Evolutionary conservation across 805 yeast species (phyloP).

Genomic region (Myxozyma nipponensis): DNA sequence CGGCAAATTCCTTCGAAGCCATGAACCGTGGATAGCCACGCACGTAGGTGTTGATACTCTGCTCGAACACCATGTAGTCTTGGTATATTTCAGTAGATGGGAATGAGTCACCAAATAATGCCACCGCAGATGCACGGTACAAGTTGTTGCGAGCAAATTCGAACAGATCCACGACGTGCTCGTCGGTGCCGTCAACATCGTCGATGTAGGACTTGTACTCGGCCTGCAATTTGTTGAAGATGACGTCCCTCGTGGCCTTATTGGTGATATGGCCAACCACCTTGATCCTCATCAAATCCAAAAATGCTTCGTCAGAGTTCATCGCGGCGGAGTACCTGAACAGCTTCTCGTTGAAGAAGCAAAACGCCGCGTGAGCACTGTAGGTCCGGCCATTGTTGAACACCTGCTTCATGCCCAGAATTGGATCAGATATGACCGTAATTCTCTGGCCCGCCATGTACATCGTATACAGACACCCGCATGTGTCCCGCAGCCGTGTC

Average conservation of each 20-base stretch:
- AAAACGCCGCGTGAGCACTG: constrained; percentile 7
- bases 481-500: too few relatives aligned
- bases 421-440: too few relatives aligned
- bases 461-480: too few relatives aligned
- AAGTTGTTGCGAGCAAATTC: constrained; percentile 2
- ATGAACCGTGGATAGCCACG: constrained; percentile 11
- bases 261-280: neutral
- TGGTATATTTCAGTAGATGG: constrained; percentile 14
- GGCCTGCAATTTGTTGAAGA: neutral
- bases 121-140: constrained; percentile 8
- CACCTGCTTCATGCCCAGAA: too few relatives aligned
- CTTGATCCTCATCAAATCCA: neutral
- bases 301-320: constrained; percentile 4
- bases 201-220: constrained; percentile 4
- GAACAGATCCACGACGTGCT: constrained; percentile 9
- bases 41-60: constrained; percentile 9
- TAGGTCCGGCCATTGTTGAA: constrained; percentile 3
- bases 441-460: too few relatives aligned
- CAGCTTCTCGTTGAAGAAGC: constrained; percentile 4
- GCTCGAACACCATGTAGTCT: constrained; percentile 14
- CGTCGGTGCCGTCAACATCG: constrained; percentile 3
- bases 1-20: constrained; percentile 2
- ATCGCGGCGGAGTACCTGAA: constrained; percentile 3
- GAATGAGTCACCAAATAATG: constrained; percentile 22
- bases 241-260: neutral